phyloP scores from a whole-genome alignment of 805 yeast species.

The Candida peoriensis region DNA sequence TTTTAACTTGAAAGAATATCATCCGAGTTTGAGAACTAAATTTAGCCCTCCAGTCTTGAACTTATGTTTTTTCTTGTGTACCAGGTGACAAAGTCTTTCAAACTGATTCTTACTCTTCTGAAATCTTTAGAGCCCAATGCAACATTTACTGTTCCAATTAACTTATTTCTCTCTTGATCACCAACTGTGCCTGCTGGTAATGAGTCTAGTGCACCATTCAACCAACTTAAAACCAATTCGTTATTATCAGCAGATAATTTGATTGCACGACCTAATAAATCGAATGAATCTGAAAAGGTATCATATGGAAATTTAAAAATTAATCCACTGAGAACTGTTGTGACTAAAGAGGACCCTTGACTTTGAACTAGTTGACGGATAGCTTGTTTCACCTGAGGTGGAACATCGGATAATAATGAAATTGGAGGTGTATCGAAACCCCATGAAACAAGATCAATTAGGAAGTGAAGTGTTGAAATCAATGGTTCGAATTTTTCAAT shows the following conservation, averaged over 20 bases:
- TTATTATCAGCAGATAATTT: slow-evolving; percentile 39
- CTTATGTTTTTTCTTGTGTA: slow-evolving; percentile 71
- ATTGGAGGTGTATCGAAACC: slow-evolving; percentile 79
- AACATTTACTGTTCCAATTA: slow-evolving; percentile 48
- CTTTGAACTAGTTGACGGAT: slow-evolving; percentile 32
- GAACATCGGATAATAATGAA: slow-evolving; percentile 50
- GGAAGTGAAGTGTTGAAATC: slow-evolving; percentile 62
- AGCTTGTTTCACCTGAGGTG: slow-evolving; percentile 4
- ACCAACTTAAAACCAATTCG: slow-evolving; percentile 45
- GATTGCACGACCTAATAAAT: slow-evolving; percentile 60
- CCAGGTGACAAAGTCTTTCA: slow-evolving; percentile 80
- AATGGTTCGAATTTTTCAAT: slow-evolving; percentile 71
- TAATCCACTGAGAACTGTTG: slow-evolving; percentile 57
- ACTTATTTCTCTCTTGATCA: slow-evolving; percentile 60
- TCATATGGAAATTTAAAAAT: slow-evolving; percentile 69
- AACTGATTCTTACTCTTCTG: slow-evolving; percentile 64
- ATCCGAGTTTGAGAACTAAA: background rate
- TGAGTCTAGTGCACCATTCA: slow-evolving; percentile 45
- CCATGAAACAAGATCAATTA: slow-evolving; percentile 82
- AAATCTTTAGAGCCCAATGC: slow-evolving; percentile 66
- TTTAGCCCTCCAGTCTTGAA: slow-evolving; percentile 31
- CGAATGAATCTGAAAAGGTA: slow-evolving; percentile 67
- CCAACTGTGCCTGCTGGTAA: slow-evolving; percentile 64
- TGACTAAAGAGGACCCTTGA: slow-evolving; percentile 53
- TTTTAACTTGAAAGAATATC: background rate